These are phyloP conservation scores for Lepraria neglecta DNA, from an alignment of 495 filamentous ascomycete species.

Conservation along the genomic window DNA sequence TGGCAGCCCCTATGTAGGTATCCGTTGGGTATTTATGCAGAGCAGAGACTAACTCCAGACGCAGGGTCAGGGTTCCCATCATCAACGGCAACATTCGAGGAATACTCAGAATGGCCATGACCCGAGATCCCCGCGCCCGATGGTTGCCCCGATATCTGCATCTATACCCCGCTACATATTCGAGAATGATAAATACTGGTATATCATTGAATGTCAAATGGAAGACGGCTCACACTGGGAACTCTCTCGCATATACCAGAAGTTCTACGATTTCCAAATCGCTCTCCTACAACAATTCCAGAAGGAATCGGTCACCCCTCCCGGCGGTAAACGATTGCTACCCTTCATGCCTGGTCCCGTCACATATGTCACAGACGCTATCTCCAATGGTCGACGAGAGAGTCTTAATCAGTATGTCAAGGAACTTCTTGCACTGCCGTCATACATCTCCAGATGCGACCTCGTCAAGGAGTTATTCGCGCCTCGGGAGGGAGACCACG, in stretches of 20 bases:
- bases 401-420: conserved; percentile 94
- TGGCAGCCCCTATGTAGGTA: conserved; percentile 40
- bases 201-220: conserved; percentile 85
- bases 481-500: conserved; percentile 84
- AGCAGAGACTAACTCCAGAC: background rate
- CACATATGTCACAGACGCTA: conserved; percentile 94
- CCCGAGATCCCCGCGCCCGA: conserved; percentile 33
- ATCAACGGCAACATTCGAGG: conserved; percentile 46
- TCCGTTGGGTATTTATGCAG: conserved; percentile 18
- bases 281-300: conserved; percentile 89
- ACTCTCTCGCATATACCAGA: conserved; percentile 87
- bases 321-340: conserved; percentile 66
- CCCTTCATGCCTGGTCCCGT: conserved; percentile 99
- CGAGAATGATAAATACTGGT: conserved; percentile 98
- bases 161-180: conserved; percentile 91
- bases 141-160: conserved; percentile 61
- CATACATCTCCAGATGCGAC: conserved; percentile 73
- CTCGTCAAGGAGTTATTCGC: conserved; percentile 86
- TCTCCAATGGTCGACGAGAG: conserved; percentile 84
- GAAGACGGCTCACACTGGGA: conserved; percentile 92
- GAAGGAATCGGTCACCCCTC: conserved; percentile 79
- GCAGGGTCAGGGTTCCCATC: conserved; percentile 29
- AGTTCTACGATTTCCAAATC: conserved; percentile 99
- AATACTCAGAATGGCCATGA: conserved; percentile 31
- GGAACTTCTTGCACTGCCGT: conserved; percentile 73